phyloP scores from a whole-genome alignment of 768 basidiomycete species.

The Antrodiella citrinella region DNA sequence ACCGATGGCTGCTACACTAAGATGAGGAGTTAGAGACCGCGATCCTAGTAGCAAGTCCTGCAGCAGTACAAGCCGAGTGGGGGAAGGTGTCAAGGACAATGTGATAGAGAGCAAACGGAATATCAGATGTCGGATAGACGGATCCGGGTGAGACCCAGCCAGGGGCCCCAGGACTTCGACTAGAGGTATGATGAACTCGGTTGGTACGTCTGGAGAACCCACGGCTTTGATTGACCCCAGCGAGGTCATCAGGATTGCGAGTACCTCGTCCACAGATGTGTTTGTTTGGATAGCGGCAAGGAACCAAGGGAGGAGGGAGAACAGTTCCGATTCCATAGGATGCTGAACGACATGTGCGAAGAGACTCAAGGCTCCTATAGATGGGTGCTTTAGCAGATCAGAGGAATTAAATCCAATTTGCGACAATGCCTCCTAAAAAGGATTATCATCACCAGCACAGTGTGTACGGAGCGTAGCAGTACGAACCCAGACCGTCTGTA shows the following conservation, averaged over 20 bases:
- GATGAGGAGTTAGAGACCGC: constrained; percentile 48
- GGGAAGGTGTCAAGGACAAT: constrained; percentile 38
- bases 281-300: constrained; percentile 40
- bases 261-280: constrained; percentile 46
- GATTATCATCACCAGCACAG: too few species aligned
- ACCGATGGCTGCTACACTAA: constrained; percentile 61
- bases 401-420: constrained; percentile 18
- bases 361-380: constrained; percentile 18
- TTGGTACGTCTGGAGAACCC: background rate
- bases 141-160: constrained; percentile 55
- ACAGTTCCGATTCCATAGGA: constrained; percentile 7
- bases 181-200: constrained; percentile 41
- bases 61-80: constrained; percentile 46
- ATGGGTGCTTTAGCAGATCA: constrained; percentile 3
- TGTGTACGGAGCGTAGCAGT: too few species aligned
- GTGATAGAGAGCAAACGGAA: constrained; percentile 53
- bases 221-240: constrained; percentile 9
- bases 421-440: too few species aligned
- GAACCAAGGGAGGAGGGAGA: constrained; percentile 13
- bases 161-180: constrained; percentile 43
- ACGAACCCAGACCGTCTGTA: constrained; percentile 11
- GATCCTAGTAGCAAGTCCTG: constrained; percentile 37
- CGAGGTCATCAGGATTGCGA: constrained; percentile 44
- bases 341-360: constrained; percentile 16
- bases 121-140: constrained; percentile 47